Conservation (phyloP, 2,329 filamentous ascomycete species). For the Cytospora chrysosperma region DNA sequence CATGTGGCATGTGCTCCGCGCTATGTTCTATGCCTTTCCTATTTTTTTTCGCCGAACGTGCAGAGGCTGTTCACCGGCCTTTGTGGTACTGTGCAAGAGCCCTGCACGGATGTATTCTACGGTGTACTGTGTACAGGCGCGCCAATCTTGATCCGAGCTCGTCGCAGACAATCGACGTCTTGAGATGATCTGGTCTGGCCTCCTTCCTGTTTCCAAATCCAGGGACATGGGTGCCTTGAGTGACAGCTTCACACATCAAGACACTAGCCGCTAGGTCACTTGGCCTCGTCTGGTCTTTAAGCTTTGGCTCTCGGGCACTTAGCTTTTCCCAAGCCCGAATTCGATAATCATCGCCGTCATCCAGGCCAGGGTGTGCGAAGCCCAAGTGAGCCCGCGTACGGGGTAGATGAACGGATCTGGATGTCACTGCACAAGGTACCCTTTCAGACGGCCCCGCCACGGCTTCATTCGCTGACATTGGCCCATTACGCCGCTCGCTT, state of each 20-base stretch:
- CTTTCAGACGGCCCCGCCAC: not conserved
- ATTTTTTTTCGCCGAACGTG: too few relatives aligned
- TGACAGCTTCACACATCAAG: not conserved
- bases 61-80: too few relatives aligned
- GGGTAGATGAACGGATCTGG: not conserved
- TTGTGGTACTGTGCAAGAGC: not conserved
- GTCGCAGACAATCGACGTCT: conserved; percentile 13
- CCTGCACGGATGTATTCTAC: conserved; percentile 7
- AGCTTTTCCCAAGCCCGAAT: not conserved
- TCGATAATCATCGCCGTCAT: not conserved
- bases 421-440: not conserved
- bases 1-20: conserved; percentile 1
- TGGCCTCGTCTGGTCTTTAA: not conserved
- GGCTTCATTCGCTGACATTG: conserved; percentile 12
- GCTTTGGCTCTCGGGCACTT: conserved; percentile 4
- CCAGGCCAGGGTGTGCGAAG: not conserved
- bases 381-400: not conserved
- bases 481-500: conserved; percentile 15
- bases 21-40: not conserved
- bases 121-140: not conserved
- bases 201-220: conserved; percentile 3
- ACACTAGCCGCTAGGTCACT: not conserved
- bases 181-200: conserved; percentile 10
- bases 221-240: not conserved
- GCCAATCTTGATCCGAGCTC: conserved; percentile 16